Percentiles rank a stretch among this genome's conserved stretches.
These are phyloP conservation scores for Byssoonygena ceratinophila DNA, from an alignment of 2,329 filamentous ascomycete genomes.

Conservation along the genomic window DNA sequence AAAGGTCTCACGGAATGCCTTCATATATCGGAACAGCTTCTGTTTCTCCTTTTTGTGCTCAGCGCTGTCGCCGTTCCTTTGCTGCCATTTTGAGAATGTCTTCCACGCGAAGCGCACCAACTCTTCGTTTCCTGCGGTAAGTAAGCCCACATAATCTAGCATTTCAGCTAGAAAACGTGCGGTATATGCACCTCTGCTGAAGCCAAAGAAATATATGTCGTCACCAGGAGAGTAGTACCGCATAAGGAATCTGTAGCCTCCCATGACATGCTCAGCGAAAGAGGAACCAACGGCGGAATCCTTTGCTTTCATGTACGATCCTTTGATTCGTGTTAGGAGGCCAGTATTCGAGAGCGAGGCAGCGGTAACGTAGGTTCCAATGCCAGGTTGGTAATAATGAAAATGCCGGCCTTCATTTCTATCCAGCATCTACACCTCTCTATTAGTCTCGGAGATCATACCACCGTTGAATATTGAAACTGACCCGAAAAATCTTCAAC, in stretches of 20 bases:
- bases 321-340: conserved; percentile 21
- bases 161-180: conserved; percentile 45
- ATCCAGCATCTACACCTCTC: conserved; percentile 32
- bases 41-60: conserved; percentile 14
- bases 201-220: conserved; percentile 48
- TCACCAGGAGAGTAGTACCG: conserved; percentile 43
- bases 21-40: conserved; percentile 25
- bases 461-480: neutral
- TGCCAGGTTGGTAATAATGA: conserved; percentile 27
- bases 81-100: conserved; percentile 26
- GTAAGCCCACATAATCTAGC: conserved; percentile 41
- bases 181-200: conserved; percentile 44
- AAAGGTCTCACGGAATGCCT: conserved; percentile 42
- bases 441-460: neutral
- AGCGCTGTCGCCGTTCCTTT: conserved; percentile 21
- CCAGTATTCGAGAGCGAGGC: conserved; percentile 28
- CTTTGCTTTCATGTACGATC: conserved; percentile 16
- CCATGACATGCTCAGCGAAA: conserved; percentile 45
- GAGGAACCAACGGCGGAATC: conserved; percentile 20
- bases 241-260: conserved; percentile 48
- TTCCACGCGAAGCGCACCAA: conserved; percentile 43
- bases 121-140: conserved; percentile 45
- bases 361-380: conserved; percentile 36
- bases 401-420: conserved; percentile 16
- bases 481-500: conserved; percentile 37